A percentile compares a stretch with the other conserved stretches of the same genome.
These are phyloP conservation scores for Lignosus rhinocerotis DNA, from an alignment of 1,284 basidiomycete genomes.

Conservation along the genomic window DNA sequence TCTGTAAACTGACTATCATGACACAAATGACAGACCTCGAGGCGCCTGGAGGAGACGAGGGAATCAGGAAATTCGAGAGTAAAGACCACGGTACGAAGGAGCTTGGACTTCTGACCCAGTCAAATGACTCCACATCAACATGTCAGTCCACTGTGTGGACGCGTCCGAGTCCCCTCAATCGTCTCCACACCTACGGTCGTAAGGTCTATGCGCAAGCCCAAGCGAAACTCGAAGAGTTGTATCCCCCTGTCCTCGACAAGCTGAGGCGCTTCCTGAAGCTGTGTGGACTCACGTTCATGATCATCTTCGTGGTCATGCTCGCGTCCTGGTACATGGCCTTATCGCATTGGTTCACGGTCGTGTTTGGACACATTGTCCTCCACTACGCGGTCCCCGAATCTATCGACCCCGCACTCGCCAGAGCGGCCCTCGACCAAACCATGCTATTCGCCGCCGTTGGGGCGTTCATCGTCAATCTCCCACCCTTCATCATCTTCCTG, in stretches of 20 bases:
- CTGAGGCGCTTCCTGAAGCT: not conserved
- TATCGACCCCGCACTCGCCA: constrained; percentile 6
- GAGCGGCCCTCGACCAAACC: constrained; percentile 5
- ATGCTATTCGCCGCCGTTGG: constrained; percentile 14
- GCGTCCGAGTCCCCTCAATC: not conserved
- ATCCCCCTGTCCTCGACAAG: not conserved
- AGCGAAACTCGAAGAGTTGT: not conserved
- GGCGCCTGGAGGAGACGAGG: too few species aligned
- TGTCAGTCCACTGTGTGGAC: not conserved
- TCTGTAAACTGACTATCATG: not conserved
- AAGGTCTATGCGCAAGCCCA: not conserved
- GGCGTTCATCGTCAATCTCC: constrained; percentile 16
- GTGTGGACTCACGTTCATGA: constrained; percentile 3
- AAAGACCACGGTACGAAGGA: not conserved
- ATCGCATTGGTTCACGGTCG: constrained; percentile 13
- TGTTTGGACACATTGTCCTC: constrained; percentile 15
- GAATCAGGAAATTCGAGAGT: not conserved
- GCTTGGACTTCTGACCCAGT: not conserved
- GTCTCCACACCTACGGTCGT: not conserved
- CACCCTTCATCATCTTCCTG: constrained; percentile 12
- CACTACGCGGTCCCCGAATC: constrained; percentile 2
- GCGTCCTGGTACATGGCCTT: constrained; percentile 13
- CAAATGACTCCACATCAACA: not conserved
- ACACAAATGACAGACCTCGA: not conserved
- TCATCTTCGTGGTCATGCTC: constrained; percentile 15